Conservation (phyloP, 1,284 basidiomycete genomes). For the Naganishia sp. region DNA sequence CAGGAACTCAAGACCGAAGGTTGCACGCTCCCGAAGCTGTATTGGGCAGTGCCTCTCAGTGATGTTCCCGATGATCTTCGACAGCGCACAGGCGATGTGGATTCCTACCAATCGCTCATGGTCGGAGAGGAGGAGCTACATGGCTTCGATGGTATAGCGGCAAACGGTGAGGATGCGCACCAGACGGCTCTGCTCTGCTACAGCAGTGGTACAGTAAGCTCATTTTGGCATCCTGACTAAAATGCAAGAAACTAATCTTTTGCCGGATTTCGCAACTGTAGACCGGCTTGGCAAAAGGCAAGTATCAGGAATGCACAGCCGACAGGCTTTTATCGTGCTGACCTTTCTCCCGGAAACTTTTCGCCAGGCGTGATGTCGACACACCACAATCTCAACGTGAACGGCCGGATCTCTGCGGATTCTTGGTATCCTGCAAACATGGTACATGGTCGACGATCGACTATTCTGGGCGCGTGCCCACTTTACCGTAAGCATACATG, state of each 20-base stretch:
- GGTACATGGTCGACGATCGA: slow-evolving; percentile 39
- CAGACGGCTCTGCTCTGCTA: slow-evolving; percentile 39
- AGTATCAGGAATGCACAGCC: background rate
- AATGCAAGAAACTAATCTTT: background rate
- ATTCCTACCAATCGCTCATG: slow-evolving; percentile 24
- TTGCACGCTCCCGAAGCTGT: background rate
- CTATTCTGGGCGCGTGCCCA: slow-evolving; percentile 63
- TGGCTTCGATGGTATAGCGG: slow-evolving; percentile 14
- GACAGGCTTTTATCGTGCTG: background rate
- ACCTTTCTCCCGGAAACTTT: background rate
- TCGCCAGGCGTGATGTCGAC: slow-evolving; percentile 22
- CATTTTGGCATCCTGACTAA: background rate
- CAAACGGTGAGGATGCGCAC: slow-evolving; percentile 21
- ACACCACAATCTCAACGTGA: slow-evolving; percentile 29
- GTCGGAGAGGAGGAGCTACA: background rate
- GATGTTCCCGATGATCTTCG: slow-evolving; percentile 1
- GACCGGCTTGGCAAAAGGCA: slow-evolving; percentile 31
- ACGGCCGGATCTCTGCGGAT: slow-evolving; percentile 37
- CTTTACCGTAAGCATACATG: slow-evolving; percentile 53
- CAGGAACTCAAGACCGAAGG: slow-evolving; percentile 6
- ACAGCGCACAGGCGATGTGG: background rate
- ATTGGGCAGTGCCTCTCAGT: slow-evolving; percentile 12
- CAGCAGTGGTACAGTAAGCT: slow-evolving; percentile 38
- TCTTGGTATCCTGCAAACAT: slow-evolving; percentile 41
- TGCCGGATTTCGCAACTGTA: background rate